Percentiles rank a stretch among this genome's conserved stretches.
Conservation (phyloP, 2,329 filamentous ascomycete genomes). For the Ophiocordyceps australis region DNA sequence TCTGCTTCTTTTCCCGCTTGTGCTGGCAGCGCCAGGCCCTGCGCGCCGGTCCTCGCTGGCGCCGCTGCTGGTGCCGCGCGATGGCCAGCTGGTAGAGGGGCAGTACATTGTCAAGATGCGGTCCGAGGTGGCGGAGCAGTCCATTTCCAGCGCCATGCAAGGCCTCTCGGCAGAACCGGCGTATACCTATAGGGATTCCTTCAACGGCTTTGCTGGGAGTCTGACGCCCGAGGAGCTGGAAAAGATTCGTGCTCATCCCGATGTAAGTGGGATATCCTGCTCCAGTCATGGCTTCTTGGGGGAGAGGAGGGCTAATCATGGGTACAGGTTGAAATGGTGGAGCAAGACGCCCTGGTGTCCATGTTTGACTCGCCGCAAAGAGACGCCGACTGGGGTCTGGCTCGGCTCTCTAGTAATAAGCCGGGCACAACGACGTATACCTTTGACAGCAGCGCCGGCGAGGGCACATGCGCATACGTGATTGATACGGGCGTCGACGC, state of each 20-base stretch:
- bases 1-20: slow-evolving; percentile 14
- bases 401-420: slow-evolving; percentile 15
- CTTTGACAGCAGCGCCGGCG: slow-evolving; percentile 18
- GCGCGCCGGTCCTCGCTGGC: slow-evolving; percentile 13
- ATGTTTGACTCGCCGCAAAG: slow-evolving; percentile 27
- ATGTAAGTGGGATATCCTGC: slow-evolving; percentile 5
- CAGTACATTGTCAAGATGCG: slow-evolving; percentile 20
- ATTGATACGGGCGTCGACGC: slow-evolving; percentile 23
- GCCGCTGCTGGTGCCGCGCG: slow-evolving; percentile 14
- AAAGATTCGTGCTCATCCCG: slow-evolving; percentile 8
- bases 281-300: no score
- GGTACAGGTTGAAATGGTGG: slow-evolving; percentile 15
- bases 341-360: slow-evolving; percentile 25
- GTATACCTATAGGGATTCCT: slow-evolving; percentile 10
- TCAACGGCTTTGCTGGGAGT: slow-evolving; percentile 11
- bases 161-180: slow-evolving; percentile 13
- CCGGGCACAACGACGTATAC: slow-evolving; percentile 12
- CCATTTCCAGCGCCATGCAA: slow-evolving; percentile 8
- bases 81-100: slow-evolving; percentile 12
- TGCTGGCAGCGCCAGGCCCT: slow-evolving; percentile 12
- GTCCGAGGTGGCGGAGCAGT: slow-evolving; percentile 5
- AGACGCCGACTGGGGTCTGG: slow-evolving; percentile 21
- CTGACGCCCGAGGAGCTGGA: slow-evolving; percentile 8
- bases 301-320: background rate
- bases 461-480: slow-evolving; percentile 22